Evolutionary conservation across 805 yeast genomes (phyloP).

Genomic region (Zygosaccharomyces kombuchaensis): DNA sequence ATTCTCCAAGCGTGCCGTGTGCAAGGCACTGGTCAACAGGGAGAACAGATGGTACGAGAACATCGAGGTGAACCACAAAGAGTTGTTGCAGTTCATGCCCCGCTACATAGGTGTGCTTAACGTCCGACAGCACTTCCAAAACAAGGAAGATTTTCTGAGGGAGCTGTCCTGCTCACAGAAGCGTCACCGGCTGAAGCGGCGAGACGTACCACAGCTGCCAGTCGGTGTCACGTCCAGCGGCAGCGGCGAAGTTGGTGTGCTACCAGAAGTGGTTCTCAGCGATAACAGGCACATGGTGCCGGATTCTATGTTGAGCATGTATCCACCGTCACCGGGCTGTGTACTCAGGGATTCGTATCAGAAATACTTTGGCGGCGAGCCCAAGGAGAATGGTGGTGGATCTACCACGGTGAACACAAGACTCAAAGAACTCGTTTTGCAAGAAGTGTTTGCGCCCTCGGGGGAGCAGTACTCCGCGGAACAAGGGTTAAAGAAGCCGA

Average conservation of each 20-base stretch:
- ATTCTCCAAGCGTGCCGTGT: constrained; percentile 86
- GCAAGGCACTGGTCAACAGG: constrained; percentile 85
- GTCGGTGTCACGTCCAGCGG: constrained; percentile 1
- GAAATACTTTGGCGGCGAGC: constrained; percentile 24
- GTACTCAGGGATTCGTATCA: constrained; percentile 30
- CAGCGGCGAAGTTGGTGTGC: constrained; percentile 5
- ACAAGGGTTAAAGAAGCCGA: not conserved
- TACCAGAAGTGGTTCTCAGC: constrained; percentile 75
- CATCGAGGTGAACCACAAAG: constrained; percentile 73
- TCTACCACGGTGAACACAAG: constrained; percentile 69
- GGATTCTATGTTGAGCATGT: constrained; percentile 64
- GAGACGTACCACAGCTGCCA: constrained; percentile 4
- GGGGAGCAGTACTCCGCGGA: not conserved
- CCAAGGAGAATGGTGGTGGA: constrained; percentile 24
- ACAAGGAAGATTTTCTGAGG: constrained; percentile 25
- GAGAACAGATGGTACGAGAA: constrained; percentile 92
- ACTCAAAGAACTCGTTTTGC: constrained; percentile 63
- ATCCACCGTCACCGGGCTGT: constrained; percentile 43
- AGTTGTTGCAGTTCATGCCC: constrained; percentile 82
- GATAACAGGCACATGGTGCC: constrained; percentile 93
- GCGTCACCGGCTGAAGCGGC: constrained; percentile 7
- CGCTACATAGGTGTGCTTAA: constrained; percentile 89
- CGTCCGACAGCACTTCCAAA: constrained; percentile 64
- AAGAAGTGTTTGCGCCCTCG: constrained; percentile 58
- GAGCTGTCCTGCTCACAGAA: constrained; percentile 14